Evolutionary conservation across 139 green algal genomes (phyloP), one percentile per base, ranked within the genome.

Genomic region (Chlorella sp.): DNA sequence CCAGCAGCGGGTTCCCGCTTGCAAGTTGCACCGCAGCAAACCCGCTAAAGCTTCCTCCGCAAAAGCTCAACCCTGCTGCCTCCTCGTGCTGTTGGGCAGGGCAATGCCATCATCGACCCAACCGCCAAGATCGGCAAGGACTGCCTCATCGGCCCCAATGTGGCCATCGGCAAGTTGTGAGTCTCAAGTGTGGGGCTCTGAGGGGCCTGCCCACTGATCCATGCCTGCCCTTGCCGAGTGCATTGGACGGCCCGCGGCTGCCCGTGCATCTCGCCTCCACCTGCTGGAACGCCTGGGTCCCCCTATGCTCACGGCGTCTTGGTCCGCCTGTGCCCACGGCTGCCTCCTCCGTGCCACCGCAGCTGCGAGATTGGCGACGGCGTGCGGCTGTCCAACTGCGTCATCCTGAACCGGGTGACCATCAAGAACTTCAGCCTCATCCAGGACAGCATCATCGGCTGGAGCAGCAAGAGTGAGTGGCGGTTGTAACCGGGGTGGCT

Each of bases 391-490:
- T 91, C 86, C 82, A 95, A 97, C 87, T 96, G 93, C 82, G 94
- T 97, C 30, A 81, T 99, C 76, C 96, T 99, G 89, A 87, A 91
- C 36, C 93, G 96, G 3, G 92, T 96, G 19, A 89, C 92, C 32
- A 85, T 97, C 76, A 94, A 95, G 73, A 92, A 95, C 72, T 94
- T 90, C 74, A 86, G 92, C 30, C 92, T 95, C 69, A 88, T 99
- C 41, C 89, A 94, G 36, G 92, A 95, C 78, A 94, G 87, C 90
- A 99, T 99, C 72, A 87, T 99, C 24, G 97, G 97, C 24, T 99
- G 96, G 96, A 90, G 96, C 74, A 83, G 56, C 81, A 77, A 76
- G 46, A 46, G 82, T 86, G 82, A 65, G 82, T 24, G 34, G 22
- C 3, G 69, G 36, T 54, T 34, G 36, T 58, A 56, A 9, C 28